Evolutionary conservation across 2,329 filamentous ascomycete species (phyloP), one percentile per base, ranked within the genome.

Genomic region (Epichloe gansuensis): DNA sequence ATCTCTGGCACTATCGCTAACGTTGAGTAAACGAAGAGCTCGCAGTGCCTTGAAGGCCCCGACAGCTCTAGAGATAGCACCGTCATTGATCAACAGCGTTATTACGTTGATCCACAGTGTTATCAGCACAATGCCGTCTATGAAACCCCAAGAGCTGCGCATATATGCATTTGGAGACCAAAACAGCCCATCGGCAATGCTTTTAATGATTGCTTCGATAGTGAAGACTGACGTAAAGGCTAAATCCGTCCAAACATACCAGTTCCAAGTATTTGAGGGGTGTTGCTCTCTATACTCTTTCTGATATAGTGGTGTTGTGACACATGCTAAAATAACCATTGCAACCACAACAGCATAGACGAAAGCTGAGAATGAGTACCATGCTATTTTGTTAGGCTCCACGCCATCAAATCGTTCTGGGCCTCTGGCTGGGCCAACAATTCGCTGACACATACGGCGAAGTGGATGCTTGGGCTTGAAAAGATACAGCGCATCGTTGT

Each of bases 81-180:
- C 88, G 58, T 95, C 86, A 52, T 90, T 83, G 62, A 80, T 79
- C 51, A 98, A 75, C 1, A 91, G 82, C 0, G 91, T 93, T 46
- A 84, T 74, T 48, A 98, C 89, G 62, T 95, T 97, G 64, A 96
- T 85, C 91, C 93, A 97, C 8, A 98, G 78, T 0, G 93, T 97
- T 52, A 95, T 73, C 50, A 98, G 75, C 58, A 98, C 93, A 45
- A 97, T 69, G 0, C 86, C 89, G 64, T 98, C 93, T 58, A 98
- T 96, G 56, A 95, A 83, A 6, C 93, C 94, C 93, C 93, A 98
- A 0, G 91, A 91, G 63, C 91, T 91, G 61, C 93, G 84, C 66
- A 96, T 89, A 65, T 95, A 98, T 3, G 94, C 94, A 68, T 98
- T 96, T 0, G 93, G 93, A 0, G 93, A 96, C 81, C 88, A 97